These are phyloP conservation scores for Mortierella sp. DNA, from an alignment of 371 early-diverging fungal genomes.

Conservation along the genomic window DNA sequence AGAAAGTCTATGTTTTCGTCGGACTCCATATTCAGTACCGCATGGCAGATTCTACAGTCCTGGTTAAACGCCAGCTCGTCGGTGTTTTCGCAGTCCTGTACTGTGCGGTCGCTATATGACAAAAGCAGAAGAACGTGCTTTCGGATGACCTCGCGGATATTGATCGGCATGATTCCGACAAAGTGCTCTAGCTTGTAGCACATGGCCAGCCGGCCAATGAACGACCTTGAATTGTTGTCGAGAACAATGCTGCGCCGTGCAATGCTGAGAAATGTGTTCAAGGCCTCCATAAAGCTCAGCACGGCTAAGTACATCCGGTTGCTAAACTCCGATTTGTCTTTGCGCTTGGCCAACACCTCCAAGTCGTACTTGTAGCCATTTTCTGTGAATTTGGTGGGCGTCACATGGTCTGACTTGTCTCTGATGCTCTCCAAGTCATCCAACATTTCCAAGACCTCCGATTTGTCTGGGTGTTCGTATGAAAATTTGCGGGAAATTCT, in stretches of 20 bases:
- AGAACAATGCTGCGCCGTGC: slow-evolving; percentile 33
- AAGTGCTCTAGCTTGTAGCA: slow-evolving; percentile 42
- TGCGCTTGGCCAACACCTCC: slow-evolving; percentile 37
- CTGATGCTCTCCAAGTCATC: slow-evolving; percentile 33
- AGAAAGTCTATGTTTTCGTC: slow-evolving; percentile 39
- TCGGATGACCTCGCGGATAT: slow-evolving; percentile 34
- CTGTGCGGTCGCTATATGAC: slow-evolving; percentile 29
- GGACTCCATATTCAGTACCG: slow-evolving; percentile 35
- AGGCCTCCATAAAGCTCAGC: slow-evolving; percentile 31
- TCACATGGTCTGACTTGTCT: slow-evolving; percentile 19
- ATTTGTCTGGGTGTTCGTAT: slow-evolving; percentile 31
- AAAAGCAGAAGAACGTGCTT: slow-evolving; percentile 42
- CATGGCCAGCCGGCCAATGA: slow-evolving; percentile 37
- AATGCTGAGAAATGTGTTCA: slow-evolving; percentile 30
- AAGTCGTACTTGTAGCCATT: slow-evolving; percentile 35
- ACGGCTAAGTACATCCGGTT: slow-evolving; percentile 44
- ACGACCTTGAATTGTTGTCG: slow-evolving; percentile 37
- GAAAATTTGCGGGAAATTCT: slow-evolving; percentile 35
- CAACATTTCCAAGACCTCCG: slow-evolving; percentile 30
- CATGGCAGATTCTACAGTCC: slow-evolving; percentile 41
- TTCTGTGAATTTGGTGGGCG: slow-evolving; percentile 26
- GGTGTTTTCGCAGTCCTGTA: slow-evolving; percentile 26
- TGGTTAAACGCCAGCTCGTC: slow-evolving; percentile 43
- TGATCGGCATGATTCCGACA: slow-evolving; percentile 33
- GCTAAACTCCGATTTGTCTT: slow-evolving; percentile 38